Percentiles rank a stretch among this genome's conserved stretches.
Conservation (phyloP, 2,329 filamentous ascomycete species). For the Colletotrichum melonis region DNA sequence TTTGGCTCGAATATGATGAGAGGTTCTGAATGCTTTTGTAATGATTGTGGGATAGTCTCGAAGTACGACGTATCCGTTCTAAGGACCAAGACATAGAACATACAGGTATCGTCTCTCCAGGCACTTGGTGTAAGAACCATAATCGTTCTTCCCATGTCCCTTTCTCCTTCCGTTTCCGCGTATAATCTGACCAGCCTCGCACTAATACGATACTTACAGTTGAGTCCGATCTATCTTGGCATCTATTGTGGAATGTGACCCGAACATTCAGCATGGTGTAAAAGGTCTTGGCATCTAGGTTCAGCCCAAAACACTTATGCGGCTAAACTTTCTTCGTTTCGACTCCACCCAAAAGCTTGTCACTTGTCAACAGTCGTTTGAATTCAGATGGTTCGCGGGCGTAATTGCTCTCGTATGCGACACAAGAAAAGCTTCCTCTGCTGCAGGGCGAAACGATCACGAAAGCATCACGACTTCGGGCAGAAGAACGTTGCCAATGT, state of each 20-base stretch:
- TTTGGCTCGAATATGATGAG: not conserved
- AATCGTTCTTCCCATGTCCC: not conserved
- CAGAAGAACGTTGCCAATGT: not conserved
- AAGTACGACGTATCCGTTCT: not conserved
- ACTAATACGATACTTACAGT: not conserved
- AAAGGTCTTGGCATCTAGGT: conserved; percentile 11
- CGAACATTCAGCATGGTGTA: not conserved
- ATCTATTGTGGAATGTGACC: not conserved
- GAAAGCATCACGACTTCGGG: not conserved
- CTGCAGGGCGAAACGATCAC: not conserved
- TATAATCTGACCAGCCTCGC: not conserved
- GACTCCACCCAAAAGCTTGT: conserved; percentile 30
- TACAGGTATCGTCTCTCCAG: not conserved
- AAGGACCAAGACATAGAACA: not conserved
- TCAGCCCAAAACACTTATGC: conserved; percentile 21
- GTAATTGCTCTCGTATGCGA: not conserved
- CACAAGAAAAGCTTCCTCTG: not conserved
- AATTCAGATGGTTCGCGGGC: conserved; percentile 11
- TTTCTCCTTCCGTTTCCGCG: not conserved
- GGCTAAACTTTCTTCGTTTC: conserved; percentile 30
- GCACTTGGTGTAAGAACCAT: not conserved
- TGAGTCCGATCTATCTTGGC: conserved; percentile 3
- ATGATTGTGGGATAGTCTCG: no score
- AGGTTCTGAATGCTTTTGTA: not conserved
- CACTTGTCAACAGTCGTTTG: not conserved